phyloP scores from a whole-genome alignment of 164 flowering plant species.

The Nelumbo lutea region DNA sequence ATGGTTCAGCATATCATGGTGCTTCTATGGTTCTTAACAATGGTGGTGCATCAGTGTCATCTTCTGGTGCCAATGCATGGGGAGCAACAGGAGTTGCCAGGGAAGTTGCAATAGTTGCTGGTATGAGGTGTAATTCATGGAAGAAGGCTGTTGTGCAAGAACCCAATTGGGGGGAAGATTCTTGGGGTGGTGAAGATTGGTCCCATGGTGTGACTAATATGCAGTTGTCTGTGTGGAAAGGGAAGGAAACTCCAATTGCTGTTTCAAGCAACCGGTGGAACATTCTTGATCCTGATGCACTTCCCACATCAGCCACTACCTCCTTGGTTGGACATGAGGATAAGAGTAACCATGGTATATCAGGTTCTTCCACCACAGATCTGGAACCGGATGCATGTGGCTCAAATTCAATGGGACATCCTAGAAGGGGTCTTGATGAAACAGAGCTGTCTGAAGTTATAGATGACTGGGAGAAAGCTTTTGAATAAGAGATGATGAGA shows the following conservation, averaged over 20 bases:
- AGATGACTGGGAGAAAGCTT: slow-evolving; percentile 92
- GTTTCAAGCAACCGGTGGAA: slow-evolving; percentile 59
- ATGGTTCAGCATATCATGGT: slow-evolving; percentile 81
- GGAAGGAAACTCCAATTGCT: slow-evolving; percentile 42
- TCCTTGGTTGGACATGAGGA: slow-evolving; percentile 15
- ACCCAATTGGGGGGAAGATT: slow-evolving; percentile 43
- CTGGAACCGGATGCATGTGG: slow-evolving; percentile 16
- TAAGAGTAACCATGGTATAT: slow-evolving; percentile 9
- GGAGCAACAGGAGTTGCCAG: slow-evolving; percentile 30
- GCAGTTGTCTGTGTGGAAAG: slow-evolving; percentile 41
- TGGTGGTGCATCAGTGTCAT: slow-evolving; percentile 28
- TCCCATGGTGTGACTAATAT: slow-evolving; percentile 25
- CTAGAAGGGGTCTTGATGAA: slow-evolving; percentile 11
- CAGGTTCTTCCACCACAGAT: slow-evolving; percentile 8
- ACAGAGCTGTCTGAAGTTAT: slow-evolving; percentile 39
- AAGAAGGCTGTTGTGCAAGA: slow-evolving; percentile 72
- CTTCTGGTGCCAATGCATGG: slow-evolving; percentile 48
- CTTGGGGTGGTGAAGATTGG: slow-evolving; percentile 66
- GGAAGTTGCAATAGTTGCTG: slow-evolving; percentile 27
- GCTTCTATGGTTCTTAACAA: slow-evolving; percentile 39
- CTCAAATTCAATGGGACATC: slow-evolving; percentile 14
- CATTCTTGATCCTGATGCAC: slow-evolving; percentile 39
- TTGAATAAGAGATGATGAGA: slow-evolving; percentile 22
- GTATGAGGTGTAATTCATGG: slow-evolving; percentile 62
- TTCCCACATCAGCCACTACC: slow-evolving; percentile 22